Percentiles rank a stretch among this genome's conserved stretches.
Evolutionary conservation across 495 filamentous ascomycete genomes (phyloP).

Genomic region (Jackrogersella minutella): DNA sequence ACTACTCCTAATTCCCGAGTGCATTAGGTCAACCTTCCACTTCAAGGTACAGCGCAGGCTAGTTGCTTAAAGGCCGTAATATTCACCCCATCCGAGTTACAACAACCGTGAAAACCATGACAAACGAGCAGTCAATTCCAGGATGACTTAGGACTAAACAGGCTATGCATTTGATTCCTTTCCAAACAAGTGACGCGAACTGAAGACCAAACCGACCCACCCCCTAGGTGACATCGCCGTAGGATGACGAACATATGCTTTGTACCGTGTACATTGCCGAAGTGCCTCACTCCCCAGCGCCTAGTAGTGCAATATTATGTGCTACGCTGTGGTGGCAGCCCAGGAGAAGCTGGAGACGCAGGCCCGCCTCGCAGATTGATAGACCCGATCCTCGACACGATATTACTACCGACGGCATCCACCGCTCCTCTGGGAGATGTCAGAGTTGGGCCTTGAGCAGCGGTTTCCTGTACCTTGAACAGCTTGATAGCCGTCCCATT

Average conservation of each 20-base stretch:
- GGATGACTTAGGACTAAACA: not conserved
- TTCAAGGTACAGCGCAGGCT: not conserved
- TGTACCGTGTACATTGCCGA: not conserved
- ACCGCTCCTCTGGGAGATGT: conserved; percentile 89
- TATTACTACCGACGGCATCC: conserved; percentile 91
- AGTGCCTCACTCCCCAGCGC: not conserved
- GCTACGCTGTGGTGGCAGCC: conserved; percentile 37
- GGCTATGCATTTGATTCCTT: conserved; percentile 24
- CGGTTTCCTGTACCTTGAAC: conserved; percentile 88
- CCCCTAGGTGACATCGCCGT: not conserved
- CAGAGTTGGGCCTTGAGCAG: conserved; percentile 78
- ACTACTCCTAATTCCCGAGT: not conserved
- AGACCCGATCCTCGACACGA: conserved; percentile 86
- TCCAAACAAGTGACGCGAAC: conserved; percentile 23
- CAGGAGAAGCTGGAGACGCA: conserved; percentile 32
- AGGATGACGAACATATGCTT: not conserved
- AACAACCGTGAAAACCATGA: not conserved
- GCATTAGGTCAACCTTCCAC: not conserved
- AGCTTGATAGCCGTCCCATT: conserved; percentile 87
- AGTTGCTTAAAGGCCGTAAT: not conserved
- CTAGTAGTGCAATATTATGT: not conserved
- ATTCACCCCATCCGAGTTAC: not conserved
- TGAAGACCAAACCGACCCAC: conserved; percentile 10
- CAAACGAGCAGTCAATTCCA: not conserved
- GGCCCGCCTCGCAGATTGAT: conserved; percentile 63